These are phyloP conservation scores for Dictyostelium firmibasis DNA, from an alignment of 78 protist genomes.

Conservation along the genomic window DNA sequence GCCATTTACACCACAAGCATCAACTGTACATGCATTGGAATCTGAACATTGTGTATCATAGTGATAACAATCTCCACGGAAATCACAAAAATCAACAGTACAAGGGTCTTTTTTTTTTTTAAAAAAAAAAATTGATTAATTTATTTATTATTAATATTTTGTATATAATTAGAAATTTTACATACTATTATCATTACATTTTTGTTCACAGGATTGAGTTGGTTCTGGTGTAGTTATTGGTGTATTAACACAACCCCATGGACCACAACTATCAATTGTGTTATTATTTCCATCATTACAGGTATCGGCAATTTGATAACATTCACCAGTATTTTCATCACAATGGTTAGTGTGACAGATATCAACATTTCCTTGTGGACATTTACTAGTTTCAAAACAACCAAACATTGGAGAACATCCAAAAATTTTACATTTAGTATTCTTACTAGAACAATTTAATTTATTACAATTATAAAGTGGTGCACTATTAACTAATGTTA, in stretches of 20 bases:
- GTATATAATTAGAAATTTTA: neutral
- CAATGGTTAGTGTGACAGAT: neutral
- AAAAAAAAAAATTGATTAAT: neutral
- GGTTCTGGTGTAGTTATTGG: neutral
- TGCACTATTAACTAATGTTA: neutral
- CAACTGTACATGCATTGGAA: neutral
- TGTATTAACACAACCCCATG: neutral
- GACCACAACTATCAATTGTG: neutral
- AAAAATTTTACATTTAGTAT: neutral
- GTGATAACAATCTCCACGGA: neutral
- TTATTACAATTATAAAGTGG: neutral
- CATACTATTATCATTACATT: neutral
- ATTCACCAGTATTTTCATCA: neutral
- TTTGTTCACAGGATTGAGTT: neutral
- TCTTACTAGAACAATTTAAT: neutral
- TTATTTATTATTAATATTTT: neutral
- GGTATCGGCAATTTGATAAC: neutral
- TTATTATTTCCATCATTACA: neutral
- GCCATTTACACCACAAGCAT: neutral
- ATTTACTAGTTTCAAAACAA: neutral
- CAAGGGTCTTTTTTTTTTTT: neutral
- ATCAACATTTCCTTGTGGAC: neutral
- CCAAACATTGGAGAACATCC: neutral
- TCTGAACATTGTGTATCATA: neutral
- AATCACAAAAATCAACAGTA: constrained; percentile 7